phyloP scores from a whole-genome alignment of 2,329 filamentous ascomycete genomes.

The Sporothrix globosa region DNA sequence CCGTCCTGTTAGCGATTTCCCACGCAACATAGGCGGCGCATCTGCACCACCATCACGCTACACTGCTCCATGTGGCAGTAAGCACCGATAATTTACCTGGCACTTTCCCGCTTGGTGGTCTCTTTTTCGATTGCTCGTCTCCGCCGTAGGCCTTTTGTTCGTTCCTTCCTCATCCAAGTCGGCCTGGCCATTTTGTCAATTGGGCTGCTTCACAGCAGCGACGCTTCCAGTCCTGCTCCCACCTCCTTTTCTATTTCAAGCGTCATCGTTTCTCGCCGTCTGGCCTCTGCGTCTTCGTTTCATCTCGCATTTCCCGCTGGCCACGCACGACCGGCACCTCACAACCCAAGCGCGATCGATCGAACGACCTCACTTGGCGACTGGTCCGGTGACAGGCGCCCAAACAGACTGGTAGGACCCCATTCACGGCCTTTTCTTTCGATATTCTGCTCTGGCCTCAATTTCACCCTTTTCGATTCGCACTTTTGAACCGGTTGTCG shows the following conservation, averaged over 20 bases:
- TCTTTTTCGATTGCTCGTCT: slow-evolving; percentile 15
- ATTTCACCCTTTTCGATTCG: not conserved
- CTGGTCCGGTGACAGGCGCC: slow-evolving; percentile 27
- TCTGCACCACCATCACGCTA: slow-evolving; percentile 27
- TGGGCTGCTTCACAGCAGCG: slow-evolving; percentile 34
- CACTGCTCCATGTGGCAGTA: slow-evolving; percentile 11
- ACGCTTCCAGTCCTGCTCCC: slow-evolving; percentile 1
- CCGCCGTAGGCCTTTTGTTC: slow-evolving; percentile 20
- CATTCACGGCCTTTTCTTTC: not conserved
- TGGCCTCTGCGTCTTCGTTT: not conserved
- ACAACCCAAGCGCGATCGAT: slow-evolving; percentile 1
- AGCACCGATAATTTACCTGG: slow-evolving; percentile 24
- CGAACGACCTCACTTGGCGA: slow-evolving; percentile 5
- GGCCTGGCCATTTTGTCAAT: slow-evolving; percentile 32
- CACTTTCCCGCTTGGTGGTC: slow-evolving; percentile 9
- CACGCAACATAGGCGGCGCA: not conserved
- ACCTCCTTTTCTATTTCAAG: slow-evolving; percentile 10
- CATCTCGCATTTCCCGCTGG: not conserved
- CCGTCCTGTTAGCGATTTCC: not conserved
- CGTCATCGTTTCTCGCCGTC: not conserved
- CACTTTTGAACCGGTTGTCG: not conserved
- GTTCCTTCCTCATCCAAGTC: slow-evolving; percentile 34
- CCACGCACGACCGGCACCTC: not conserved
- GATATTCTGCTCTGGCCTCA: not conserved
- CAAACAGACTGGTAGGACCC: slow-evolving; percentile 10